phyloP scores from a whole-genome alignment of 2,329 filamentous ascomycete genomes.

The Diaporthe nobilis region DNA sequence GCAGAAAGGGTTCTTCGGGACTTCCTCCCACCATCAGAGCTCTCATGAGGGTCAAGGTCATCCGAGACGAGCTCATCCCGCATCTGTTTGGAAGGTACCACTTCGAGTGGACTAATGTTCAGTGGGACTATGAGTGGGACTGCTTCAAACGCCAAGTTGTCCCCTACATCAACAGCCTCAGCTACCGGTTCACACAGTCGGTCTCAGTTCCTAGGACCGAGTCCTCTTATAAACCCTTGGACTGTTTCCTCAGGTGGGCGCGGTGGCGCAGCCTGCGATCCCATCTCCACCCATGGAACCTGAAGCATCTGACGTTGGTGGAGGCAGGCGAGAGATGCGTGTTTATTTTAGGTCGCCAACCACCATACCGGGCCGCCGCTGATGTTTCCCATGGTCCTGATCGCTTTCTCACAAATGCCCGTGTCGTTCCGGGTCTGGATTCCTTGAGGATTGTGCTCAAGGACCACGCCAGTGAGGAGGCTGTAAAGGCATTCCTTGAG shows the following conservation, averaged over 20 bases:
- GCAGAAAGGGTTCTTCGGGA: neutral
- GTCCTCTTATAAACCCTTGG: neutral
- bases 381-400: neutral
- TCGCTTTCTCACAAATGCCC: neutral
- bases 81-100: neutral
- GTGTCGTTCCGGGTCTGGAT: neutral
- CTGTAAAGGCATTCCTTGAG: neutral
- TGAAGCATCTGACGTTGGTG: neutral
- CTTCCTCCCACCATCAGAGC: neutral
- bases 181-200: neutral
- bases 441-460: neutral
- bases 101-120: neutral
- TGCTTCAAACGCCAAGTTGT: neutral
- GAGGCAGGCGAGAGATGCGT: no score
- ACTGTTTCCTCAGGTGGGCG: neutral
- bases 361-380: neutral
- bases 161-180: neutral
- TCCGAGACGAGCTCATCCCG: neutral
- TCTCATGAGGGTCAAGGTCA: neutral
- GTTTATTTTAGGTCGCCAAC: no score
- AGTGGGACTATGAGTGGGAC: neutral
- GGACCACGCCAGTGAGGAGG: neutral
- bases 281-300: neutral
- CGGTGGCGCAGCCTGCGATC: constrained; percentile 2
- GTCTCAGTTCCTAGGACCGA: rapidly evolving